Evolutionary conservation across 192 early-diverging fungal species (phyloP).

Genomic region (Obelidium mucronatum): DNA sequence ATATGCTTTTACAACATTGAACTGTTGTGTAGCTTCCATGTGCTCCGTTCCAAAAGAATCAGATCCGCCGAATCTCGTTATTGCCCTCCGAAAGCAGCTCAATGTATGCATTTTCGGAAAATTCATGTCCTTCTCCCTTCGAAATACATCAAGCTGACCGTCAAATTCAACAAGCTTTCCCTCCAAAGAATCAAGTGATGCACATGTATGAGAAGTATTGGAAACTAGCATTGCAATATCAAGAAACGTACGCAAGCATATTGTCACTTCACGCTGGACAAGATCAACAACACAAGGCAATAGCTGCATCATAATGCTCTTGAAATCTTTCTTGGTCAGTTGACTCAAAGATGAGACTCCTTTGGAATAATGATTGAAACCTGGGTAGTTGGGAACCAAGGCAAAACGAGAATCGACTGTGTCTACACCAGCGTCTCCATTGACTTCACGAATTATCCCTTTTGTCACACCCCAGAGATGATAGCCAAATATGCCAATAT

Average conservation of each 20-base stretch:
- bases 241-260: neutral
- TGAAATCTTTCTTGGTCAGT: neutral
- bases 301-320: neutral
- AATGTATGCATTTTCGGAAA: conserved; percentile 10
- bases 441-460: neutral
- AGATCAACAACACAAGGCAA: neutral
- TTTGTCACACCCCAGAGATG: neutral
- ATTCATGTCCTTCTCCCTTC: neutral
- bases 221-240: neutral
- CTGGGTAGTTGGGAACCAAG: neutral
- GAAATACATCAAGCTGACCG: neutral
- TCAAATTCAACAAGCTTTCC: neutral
- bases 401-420: neutral
- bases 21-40: neutral
- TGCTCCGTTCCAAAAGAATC: conserved; percentile 1
- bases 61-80: neutral
- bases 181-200: neutral
- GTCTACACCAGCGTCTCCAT: neutral
- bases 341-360: neutral
- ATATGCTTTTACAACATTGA: neutral
- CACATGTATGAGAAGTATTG: neutral
- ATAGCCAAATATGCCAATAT: conserved; percentile 1
- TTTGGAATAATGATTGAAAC: neutral
- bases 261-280: neutral
- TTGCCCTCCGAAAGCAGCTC: neutral